Evolutionary conservation across 2,329 filamentous ascomycete genomes (phyloP), one percentile per base, ranked within the genome.

Genomic region (Monosporascus sp.): DNA sequence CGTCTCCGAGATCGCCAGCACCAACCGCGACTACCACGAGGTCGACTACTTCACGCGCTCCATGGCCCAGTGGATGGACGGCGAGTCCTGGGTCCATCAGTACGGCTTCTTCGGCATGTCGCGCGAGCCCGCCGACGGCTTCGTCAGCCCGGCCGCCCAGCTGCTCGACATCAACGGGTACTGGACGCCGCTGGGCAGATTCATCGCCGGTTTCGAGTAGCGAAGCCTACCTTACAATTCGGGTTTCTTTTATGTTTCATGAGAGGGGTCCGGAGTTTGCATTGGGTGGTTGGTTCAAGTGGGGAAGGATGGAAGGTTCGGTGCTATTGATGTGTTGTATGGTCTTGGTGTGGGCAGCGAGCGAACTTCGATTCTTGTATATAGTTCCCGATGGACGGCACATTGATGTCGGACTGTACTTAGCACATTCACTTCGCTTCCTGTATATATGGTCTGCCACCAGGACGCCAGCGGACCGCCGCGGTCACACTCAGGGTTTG

Each of bases 21-120:
- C 70, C 25, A 70, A 66, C 47, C 67, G 71, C 37, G 62, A 74
- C 48, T 55, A 62, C 18, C 58, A 63, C 9, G 60, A 71, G 31
- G 74, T 76, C 6, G 60, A 67, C 39, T 56, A 54, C 11, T 77
- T 76, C 59, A 74, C 71, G 15, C 64, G 65, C 36, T 57, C 69
- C 48, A 56, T 74, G 53, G 69, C 66, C 50, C 71, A 70, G 46
- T 76, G 73, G 73, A 68, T 75, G 66, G 75, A 77, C 59, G 54
- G 61, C 27, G 66, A 66, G 55, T 65, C 67, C 51, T 76, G 67
- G 65, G 58, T 77, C 24, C 65, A 66, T 53, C 73, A 77, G 59
- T 77, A 77, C 57, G 70, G 66, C 14, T 70, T 74, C 50, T 76
- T 75, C 56, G 73, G 73, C 27, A 75, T 73, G 56, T 74, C 74